Base-by-base conservation (phyloP, 2,329 filamentous ascomycete genomes). In the Diaporthe sp. region DNA sequence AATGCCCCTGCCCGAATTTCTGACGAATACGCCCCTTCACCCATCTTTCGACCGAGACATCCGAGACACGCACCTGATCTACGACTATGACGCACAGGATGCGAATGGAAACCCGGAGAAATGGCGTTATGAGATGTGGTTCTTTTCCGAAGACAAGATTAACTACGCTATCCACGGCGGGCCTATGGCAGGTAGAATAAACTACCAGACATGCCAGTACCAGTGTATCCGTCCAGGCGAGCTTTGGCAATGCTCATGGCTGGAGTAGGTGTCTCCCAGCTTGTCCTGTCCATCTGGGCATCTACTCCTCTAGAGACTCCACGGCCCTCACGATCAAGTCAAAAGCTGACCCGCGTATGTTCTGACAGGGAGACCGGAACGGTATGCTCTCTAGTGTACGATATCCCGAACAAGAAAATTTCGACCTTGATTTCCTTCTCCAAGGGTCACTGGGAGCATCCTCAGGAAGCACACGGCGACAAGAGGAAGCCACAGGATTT, bases 51-150 rank as follows among this genome's bases (percentile, higher is more conserved):
- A 89, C 55, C 80, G 84, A 47, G 89, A 91, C 75, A 85, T 91
- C 47, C 83, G 83, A 57, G 84, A 91, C 77, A 84, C 86, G 3
- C 89, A 91, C 76, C 82, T 91, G 1, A 83, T 91, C 71, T 91
- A 91, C 79, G 88, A 91, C 77, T 90, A 91, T 77, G 83, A 86
- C 54, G 88, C 87, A 0, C 80, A 86, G 70, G 85, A 88, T 72
- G 77, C 76, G 2, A 73, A 85, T 1, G 87, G 88, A 13, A 87
- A 87, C 7, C 85, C 88, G 0, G 87, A 90, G 69, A 91, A 89
- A 79, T 91, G 89, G 90, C 86, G 88, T 2, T 91, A 91, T 77
- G 89, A 91, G 75, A 86, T 91, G 78, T 91, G 89, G 89, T 90
- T 90, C 81, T 88, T 88, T 77, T 89, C 86, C n/a, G 81, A 86